phyloP scores from a whole-genome alignment of 345 rosid genomes.

The Linum usitatissimum region DNA sequence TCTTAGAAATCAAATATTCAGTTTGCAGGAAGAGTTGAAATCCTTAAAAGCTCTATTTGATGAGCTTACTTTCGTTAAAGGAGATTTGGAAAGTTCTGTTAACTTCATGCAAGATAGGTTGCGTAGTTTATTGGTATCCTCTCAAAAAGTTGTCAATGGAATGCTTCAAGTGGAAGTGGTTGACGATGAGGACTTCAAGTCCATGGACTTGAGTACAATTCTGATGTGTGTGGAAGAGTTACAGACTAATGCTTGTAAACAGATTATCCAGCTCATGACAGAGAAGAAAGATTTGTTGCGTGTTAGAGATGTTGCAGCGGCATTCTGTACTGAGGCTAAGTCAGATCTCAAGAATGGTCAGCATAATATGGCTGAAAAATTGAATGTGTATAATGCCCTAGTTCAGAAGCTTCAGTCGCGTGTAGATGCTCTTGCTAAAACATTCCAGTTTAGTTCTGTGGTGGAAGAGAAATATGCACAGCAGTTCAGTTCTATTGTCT shows the following conservation, averaged over 20 bases:
- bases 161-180: conserved; percentile 25
- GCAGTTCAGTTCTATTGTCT: conserved; percentile 35
- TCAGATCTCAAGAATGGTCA: conserved; percentile 35
- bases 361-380: conserved; percentile 31
- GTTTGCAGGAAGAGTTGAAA: conserved; percentile 47
- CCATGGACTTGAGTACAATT: conserved; percentile 29
- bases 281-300: conserved; percentile 41
- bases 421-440: conserved; percentile 44
- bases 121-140: conserved; percentile 31
- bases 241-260: conserved; percentile 41
- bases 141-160: conserved; percentile 30
- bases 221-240: conserved; percentile 39
- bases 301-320: conserved; percentile 42
- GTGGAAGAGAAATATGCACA: conserved; percentile 41
- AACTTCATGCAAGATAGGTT: conserved; percentile 34
- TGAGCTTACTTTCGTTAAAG: conserved; percentile 36
- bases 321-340: conserved; percentile 34
- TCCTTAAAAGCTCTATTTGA: conserved; percentile 32
- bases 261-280: conserved; percentile 35
- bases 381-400: conserved; percentile 35
- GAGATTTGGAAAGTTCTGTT: conserved; percentile 34
- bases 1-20: conserved; percentile 35
- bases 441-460: conserved; percentile 39
- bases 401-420: conserved; percentile 54
- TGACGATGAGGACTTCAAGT: conserved; percentile 27